Evolutionary conservation across 176 grass and related monocot genomes (phyloP).

Genomic region (Lolium multiflorum): DNA sequence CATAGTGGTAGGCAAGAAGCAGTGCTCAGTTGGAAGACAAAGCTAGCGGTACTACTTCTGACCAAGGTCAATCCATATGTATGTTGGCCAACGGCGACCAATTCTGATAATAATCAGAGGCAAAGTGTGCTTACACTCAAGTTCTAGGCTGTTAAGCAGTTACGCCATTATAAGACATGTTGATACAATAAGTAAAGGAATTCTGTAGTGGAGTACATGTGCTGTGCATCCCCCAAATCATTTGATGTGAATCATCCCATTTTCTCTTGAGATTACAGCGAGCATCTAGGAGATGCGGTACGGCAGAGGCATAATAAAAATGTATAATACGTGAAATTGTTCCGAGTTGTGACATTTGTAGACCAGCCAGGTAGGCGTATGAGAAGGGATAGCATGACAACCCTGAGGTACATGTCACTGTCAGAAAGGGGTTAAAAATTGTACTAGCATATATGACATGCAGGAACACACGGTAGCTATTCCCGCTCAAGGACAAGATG

Average conservation of each 20-base stretch:
- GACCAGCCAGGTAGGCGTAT: neutral
- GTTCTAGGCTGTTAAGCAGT: neutral
- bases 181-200: neutral
- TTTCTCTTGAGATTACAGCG: neutral
- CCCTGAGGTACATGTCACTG: neutral
- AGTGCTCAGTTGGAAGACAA: neutral
- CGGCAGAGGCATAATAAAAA: neutral
- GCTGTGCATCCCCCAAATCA: neutral
- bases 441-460: neutral
- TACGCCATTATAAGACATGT: neutral
- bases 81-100: neutral
- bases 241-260: neutral
- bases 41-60: neutral
- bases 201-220: neutral
- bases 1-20: slow-evolving; percentile 5
- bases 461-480: neutral
- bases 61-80: neutral
- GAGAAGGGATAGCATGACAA: slow-evolving; percentile 2
- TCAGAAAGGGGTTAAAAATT: neutral
- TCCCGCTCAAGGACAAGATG: neutral
- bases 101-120: neutral
- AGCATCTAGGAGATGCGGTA: neutral
- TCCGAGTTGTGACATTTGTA: neutral
- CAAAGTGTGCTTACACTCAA: neutral
- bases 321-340: neutral